Percentiles rank a stretch among this genome's conserved stretches.
phyloP scores from a whole-genome alignment of 1,284 basidiomycete genomes.

The Coniferiporia weirii region DNA sequence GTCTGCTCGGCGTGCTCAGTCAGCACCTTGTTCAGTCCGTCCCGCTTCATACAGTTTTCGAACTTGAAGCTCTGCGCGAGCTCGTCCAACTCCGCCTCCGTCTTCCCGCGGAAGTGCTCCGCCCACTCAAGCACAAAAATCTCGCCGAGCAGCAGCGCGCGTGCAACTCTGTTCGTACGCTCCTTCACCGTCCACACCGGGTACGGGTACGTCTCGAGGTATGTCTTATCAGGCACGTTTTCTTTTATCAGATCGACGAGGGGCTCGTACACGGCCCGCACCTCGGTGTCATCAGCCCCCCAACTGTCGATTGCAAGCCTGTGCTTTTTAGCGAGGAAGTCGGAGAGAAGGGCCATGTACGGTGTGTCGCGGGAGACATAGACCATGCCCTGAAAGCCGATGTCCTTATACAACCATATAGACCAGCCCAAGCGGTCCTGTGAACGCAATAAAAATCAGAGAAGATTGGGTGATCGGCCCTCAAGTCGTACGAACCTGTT shows the following conservation, averaged over 20 bases:
- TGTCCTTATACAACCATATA: slow-evolving; percentile 85
- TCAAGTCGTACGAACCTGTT: slow-evolving; percentile 37
- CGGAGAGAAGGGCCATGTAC: slow-evolving; percentile 59
- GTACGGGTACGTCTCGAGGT: slow-evolving; percentile 43
- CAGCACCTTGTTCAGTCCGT: slow-evolving; percentile 37
- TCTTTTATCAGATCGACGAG: slow-evolving; percentile 48
- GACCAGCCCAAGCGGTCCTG: slow-evolving; percentile 72
- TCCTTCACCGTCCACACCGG: slow-evolving; percentile 44
- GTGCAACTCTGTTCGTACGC: slow-evolving; percentile 25
- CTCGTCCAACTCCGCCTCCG: slow-evolving; percentile 32
- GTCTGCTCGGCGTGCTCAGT: slow-evolving; percentile 30
- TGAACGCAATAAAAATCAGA: background rate
- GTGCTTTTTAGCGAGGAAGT: slow-evolving; percentile 61
- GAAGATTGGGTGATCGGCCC: background rate
- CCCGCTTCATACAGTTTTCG: slow-evolving; percentile 45
- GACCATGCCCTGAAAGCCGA: slow-evolving; percentile 82
- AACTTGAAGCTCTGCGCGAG: slow-evolving; percentile 53
- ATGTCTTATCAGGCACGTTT: slow-evolving; percentile 37
- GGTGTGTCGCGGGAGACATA: slow-evolving; percentile 62
- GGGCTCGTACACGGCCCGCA: slow-evolving; percentile 51
- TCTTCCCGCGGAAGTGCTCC: slow-evolving; percentile 34
- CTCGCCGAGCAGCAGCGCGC: slow-evolving; percentile 35
- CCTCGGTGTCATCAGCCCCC: slow-evolving; percentile 49
- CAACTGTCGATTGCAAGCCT: slow-evolving; percentile 59
- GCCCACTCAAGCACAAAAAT: slow-evolving; percentile 36